A percentile compares a stretch with the other conserved stretches of the same genome.
These are phyloP conservation scores for Penicillium sp. DNA, from an alignment of 2,329 filamentous ascomycete genomes.

Conservation along the genomic window DNA sequence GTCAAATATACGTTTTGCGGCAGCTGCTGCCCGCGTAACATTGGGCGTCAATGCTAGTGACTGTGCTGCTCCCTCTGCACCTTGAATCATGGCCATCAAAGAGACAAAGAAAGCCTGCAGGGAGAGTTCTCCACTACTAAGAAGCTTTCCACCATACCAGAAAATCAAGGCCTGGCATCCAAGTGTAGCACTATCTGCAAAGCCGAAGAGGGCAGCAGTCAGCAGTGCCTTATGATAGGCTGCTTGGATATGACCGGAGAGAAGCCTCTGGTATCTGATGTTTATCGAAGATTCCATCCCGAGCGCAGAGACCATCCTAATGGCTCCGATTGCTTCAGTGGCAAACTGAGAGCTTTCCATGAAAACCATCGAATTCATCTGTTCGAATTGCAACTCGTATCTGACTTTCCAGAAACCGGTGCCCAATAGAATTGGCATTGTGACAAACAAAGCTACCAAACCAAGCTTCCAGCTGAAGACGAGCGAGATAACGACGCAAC, in stretches of 20 bases:
- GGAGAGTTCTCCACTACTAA: conserved; percentile 49
- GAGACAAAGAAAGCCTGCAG: conserved; percentile 52
- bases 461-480: conserved; percentile 74
- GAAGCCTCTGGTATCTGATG: conserved; percentile 56
- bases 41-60: conserved; percentile 64
- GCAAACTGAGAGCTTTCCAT: conserved; percentile 70
- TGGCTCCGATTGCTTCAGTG: conserved; percentile 68
- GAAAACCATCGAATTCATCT: conserved; percentile 65
- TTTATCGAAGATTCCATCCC: conserved; percentile 66
- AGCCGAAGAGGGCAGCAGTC: conserved; percentile 63
- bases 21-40: conserved; percentile 36
- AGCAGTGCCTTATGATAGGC: conserved; percentile 61
- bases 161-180: conserved; percentile 60
- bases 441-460: conserved; percentile 61
- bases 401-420: conserved; percentile 52
- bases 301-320: conserved; percentile 67
- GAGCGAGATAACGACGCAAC: conserved; percentile 64
- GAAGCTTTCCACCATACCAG: conserved; percentile 57
- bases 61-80: conserved; percentile 63
- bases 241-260: conserved; percentile 55
- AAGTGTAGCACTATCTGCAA: conserved; percentile 64
- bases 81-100: conserved; percentile 65
- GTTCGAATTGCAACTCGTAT: conserved; percentile 66
- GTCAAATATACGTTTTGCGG: conserved; percentile 34
- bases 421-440: conserved; percentile 48